phyloP scores from a whole-genome alignment of 352 stramenopile species.

The Globisporangium mamillatum region DNA sequence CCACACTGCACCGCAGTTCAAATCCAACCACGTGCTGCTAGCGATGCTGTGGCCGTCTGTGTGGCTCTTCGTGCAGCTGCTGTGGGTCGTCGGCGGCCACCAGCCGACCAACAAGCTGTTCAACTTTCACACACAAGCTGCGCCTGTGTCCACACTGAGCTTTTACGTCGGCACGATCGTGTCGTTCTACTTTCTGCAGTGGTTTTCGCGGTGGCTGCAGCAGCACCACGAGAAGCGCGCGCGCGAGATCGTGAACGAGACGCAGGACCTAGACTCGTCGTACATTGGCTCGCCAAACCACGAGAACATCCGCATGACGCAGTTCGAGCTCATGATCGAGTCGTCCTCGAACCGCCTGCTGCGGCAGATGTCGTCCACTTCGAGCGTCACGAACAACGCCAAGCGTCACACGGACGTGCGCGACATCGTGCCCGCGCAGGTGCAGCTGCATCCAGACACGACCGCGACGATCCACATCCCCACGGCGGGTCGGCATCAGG shows the following conservation, averaged over 20 bases:
- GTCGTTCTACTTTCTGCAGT: slow-evolving; percentile 42
- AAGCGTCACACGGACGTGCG: slow-evolving; percentile 15
- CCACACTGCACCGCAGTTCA: slow-evolving; percentile 57
- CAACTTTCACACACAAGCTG: slow-evolving; percentile 53
- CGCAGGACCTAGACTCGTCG: slow-evolving; percentile 25
- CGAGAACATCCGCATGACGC: slow-evolving; percentile 26
- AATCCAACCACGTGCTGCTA: slow-evolving; percentile 58
- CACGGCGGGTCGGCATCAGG: slow-evolving; percentile 9
- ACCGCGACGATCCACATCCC: slow-evolving; percentile 20
- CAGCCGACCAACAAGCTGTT: slow-evolving; percentile 51
- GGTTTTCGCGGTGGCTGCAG: slow-evolving; percentile 34
- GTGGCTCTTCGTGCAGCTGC: slow-evolving; percentile 55
- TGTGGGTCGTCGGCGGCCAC: slow-evolving; percentile 55
- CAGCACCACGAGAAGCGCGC: slow-evolving; percentile 25
- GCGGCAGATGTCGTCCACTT: slow-evolving; percentile 20
- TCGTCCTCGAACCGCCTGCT: slow-evolving; percentile 21
- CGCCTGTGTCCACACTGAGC: slow-evolving; percentile 30
- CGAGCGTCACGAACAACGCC: slow-evolving; percentile 8
- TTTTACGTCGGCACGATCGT: slow-evolving; percentile 38
- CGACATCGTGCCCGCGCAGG: slow-evolving; percentile 19
- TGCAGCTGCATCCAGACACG: slow-evolving; percentile 19
- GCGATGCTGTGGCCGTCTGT: slow-evolving; percentile 51
- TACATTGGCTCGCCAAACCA: slow-evolving; percentile 27
- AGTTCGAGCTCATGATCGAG: slow-evolving; percentile 49
- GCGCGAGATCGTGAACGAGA: slow-evolving; percentile 16